Conservation (phyloP, 306 rosid species). For the Mimosa bimucronata region DNA sequence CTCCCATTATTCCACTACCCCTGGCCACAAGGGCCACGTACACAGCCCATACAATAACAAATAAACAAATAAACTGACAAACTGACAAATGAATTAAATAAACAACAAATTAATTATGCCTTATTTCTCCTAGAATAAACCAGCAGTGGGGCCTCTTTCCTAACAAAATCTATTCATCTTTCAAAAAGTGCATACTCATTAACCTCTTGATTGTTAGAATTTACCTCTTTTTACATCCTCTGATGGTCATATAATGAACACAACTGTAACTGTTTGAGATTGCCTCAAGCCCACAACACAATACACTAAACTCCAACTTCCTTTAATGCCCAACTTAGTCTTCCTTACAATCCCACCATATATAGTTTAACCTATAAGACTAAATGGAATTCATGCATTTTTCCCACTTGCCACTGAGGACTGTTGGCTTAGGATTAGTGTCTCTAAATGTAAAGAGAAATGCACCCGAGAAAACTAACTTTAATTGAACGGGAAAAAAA, state of each 20-base stretch:
- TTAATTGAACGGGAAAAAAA: neutral
- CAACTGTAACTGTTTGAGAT: conserved; percentile 6
- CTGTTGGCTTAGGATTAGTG: neutral
- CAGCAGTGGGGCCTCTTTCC: no score
- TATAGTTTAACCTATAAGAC: neutral
- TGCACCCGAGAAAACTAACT: neutral
- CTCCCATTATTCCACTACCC: no score
- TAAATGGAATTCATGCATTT: neutral
- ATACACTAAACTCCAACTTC: conserved; percentile 12
- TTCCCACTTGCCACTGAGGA: neutral
- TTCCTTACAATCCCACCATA: neutral
- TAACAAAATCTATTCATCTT: conserved; percentile 18
- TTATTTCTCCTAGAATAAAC: no score
- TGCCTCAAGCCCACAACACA: conserved; percentile 5
- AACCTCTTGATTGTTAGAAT: neutral
- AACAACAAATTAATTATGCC: no score
- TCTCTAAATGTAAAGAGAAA: neutral
- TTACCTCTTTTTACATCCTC: conserved; percentile 2
- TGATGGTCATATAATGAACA: conserved; percentile 20
- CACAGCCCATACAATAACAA: no score
- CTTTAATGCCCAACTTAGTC: neutral
- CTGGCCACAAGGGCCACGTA: no score
- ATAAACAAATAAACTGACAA: no score
- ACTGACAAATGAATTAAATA: no score
- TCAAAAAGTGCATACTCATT: neutral